Evolutionary conservation across 306 rosid genomes (phyloP).

Genomic region (Hippophae tibetana): DNA sequence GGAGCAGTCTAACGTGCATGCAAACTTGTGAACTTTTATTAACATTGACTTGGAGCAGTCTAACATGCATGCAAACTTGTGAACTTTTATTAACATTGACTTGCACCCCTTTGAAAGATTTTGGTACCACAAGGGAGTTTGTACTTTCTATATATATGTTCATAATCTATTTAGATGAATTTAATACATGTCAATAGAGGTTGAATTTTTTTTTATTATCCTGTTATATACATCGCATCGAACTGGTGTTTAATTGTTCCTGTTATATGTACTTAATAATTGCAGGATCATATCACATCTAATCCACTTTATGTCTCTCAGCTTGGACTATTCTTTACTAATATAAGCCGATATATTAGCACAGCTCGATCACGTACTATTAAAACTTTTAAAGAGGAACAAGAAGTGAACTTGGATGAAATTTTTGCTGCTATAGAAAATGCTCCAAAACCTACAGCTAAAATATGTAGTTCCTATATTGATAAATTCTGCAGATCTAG

Average conservation of each 20-base stretch:
- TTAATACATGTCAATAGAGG: too few species aligned
- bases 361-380: constrained; percentile 30
- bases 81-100: too few species aligned
- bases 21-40: too few species aligned
- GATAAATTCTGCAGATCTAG: constrained; percentile 31
- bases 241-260: not conserved
- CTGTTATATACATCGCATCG: not conserved
- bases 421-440: constrained; percentile 30
- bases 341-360: constrained; percentile 17
- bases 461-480: constrained; percentile 23
- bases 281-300: constrained; percentile 16
- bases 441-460: constrained; percentile 19
- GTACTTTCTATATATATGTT: too few species aligned
- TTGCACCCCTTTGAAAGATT: too few species aligned
- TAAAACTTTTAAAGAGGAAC: constrained; percentile 31
- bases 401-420: constrained; percentile 30
- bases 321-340: constrained; percentile 17
- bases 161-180: too few species aligned
- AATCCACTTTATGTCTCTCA: constrained; percentile 12
- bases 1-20: too few species aligned
- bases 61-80: too few species aligned
- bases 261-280: not conserved
- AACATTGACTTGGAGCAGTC: too few species aligned
- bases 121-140: too few species aligned
- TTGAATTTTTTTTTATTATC: too few species aligned